Evolutionary conservation across 2,329 filamentous ascomycete genomes (phyloP).

Genomic region (Pseudofabraea citricarpa): DNA sequence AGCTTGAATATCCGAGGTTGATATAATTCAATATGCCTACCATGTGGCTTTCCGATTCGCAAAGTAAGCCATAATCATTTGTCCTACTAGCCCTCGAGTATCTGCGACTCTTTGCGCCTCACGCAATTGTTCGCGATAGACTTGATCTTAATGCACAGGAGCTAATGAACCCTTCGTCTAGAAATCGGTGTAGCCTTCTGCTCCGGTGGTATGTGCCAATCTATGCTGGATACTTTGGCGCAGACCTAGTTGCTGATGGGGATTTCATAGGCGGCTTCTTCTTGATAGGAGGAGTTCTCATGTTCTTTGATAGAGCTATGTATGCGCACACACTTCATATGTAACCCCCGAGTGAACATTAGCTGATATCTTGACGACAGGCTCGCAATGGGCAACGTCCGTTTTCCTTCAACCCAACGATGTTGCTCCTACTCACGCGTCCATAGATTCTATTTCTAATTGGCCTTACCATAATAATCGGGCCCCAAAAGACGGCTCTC

Average conservation of each 20-base stretch:
- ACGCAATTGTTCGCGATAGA: constrained; percentile 11
- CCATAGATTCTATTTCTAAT: constrained; percentile 91
- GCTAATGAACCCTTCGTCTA: constrained; percentile 36
- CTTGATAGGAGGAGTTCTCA: constrained; percentile 85
- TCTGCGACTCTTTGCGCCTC: constrained; percentile 17
- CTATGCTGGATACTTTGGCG: constrained; percentile 11
- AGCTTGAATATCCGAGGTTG: not conserved
- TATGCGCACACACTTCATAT: constrained; percentile 39
- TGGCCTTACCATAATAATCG: constrained; percentile 93
- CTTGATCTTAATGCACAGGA: too few species aligned
- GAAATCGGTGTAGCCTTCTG: constrained; percentile 98
- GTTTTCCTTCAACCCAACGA: constrained; percentile 3
- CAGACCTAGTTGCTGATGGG: constrained; percentile 10
- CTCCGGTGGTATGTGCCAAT: constrained; percentile 74
- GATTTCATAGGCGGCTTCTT: constrained; percentile 77
- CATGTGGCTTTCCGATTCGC: constrained; percentile 94
- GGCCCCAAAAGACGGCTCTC: constrained; percentile 79
- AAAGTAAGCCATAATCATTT: constrained; percentile 62
- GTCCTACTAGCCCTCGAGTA: too few species aligned
- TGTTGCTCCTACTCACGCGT: constrained; percentile 8
- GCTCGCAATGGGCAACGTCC: constrained; percentile 88
- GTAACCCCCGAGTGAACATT: constrained; percentile 1
- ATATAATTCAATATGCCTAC: constrained; percentile 34
- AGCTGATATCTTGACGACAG: constrained; percentile 36
- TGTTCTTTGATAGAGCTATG: constrained; percentile 98